A percentile compares a stretch with the other conserved stretches of the same genome.
These are phyloP conservation scores for Fusarium sp. DNA, from an alignment of 2,329 filamentous ascomycete species.

Conservation along the genomic window DNA sequence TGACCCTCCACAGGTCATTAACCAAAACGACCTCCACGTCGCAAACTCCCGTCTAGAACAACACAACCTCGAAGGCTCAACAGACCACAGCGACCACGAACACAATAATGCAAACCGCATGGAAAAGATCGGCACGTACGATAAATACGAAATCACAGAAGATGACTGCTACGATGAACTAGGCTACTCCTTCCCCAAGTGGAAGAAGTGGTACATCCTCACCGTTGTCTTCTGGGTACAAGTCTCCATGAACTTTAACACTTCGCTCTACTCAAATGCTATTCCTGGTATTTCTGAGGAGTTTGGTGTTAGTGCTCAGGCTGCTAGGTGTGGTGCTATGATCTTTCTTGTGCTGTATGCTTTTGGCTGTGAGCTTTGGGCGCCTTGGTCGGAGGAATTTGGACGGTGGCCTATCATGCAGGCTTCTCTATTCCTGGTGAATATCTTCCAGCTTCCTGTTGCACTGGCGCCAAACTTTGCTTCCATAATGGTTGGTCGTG, in stretches of 20 bases:
- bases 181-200: slow-evolving; percentile 69
- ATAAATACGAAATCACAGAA: slow-evolving; percentile 62
- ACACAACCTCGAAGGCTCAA: slow-evolving; percentile 45
- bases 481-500: slow-evolving; percentile 76
- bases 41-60: slow-evolving; percentile 52
- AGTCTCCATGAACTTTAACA: slow-evolving; percentile 84
- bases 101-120: slow-evolving; percentile 58
- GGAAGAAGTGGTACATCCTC: slow-evolving; percentile 79
- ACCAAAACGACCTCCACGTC: slow-evolving; percentile 51
- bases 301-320: slow-evolving; percentile 75
- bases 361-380: slow-evolving; percentile 90
- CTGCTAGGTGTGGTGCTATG: slow-evolving; percentile 78
- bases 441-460: slow-evolving; percentile 80
- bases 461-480: slow-evolving; percentile 79
- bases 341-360: slow-evolving; percentile 84
- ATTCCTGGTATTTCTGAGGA: slow-evolving; percentile 73
- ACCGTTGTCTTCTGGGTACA: slow-evolving; percentile 80
- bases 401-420: slow-evolving; percentile 83
- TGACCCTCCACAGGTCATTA: slow-evolving; percentile 55
- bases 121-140: slow-evolving; percentile 54
- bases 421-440: slow-evolving; percentile 78
- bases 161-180: slow-evolving; percentile 74
- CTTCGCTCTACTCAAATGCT: slow-evolving; percentile 78
- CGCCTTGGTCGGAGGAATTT: slow-evolving; percentile 87
- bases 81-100: slow-evolving; percentile 30